Conservation (phyloP, 1,139 yeast species). For the Nakaseomyces delphensis region DNA sequence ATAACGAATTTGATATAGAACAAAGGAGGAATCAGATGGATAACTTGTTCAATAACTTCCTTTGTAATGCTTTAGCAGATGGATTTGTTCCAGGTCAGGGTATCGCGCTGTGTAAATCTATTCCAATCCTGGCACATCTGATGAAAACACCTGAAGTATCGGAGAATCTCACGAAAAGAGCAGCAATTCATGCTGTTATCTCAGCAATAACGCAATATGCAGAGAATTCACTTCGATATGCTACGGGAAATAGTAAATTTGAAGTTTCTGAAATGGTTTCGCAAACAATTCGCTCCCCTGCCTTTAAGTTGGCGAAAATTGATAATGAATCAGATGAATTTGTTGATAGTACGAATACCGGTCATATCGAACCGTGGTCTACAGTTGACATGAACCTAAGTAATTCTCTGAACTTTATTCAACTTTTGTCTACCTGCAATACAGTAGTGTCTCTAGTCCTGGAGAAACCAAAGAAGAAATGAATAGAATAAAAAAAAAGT, state of each 20-base stretch:
- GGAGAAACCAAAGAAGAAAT: constrained; percentile 19
- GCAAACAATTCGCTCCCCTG: constrained; percentile 12
- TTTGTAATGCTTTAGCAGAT: constrained; percentile 23
- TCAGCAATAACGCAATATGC: constrained; percentile 7
- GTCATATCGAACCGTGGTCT: constrained; percentile 24
- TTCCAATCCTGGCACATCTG: constrained; percentile 11
- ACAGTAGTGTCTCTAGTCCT: constrained; percentile 19
- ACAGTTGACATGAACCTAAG: constrained; percentile 17
- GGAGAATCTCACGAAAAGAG: constrained; percentile 7
- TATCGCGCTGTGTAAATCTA: constrained; percentile 20
- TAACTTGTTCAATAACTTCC: constrained; percentile 21
- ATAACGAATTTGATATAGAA: constrained; percentile 26
- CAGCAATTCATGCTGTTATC: constrained; percentile 16
- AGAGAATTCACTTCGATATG: constrained; percentile 9
- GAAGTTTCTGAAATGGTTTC: constrained; percentile 14
- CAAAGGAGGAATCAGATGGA: constrained; percentile 24
- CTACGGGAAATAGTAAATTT: constrained; percentile 17
- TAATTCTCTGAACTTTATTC: constrained; percentile 16
- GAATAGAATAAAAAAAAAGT: not conserved
- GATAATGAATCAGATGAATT: not conserved
- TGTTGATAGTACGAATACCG: constrained; percentile 6
- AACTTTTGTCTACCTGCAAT: constrained; percentile 19
- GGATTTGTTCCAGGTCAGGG: constrained; percentile 27
- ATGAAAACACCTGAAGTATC: not conserved
- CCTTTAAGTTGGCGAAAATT: constrained; percentile 1